Evolutionary conservation across 1,139 yeast genomes (phyloP), one percentile per base, ranked within the genome.

Genomic region (Arxiozyma slooffiae): DNA sequence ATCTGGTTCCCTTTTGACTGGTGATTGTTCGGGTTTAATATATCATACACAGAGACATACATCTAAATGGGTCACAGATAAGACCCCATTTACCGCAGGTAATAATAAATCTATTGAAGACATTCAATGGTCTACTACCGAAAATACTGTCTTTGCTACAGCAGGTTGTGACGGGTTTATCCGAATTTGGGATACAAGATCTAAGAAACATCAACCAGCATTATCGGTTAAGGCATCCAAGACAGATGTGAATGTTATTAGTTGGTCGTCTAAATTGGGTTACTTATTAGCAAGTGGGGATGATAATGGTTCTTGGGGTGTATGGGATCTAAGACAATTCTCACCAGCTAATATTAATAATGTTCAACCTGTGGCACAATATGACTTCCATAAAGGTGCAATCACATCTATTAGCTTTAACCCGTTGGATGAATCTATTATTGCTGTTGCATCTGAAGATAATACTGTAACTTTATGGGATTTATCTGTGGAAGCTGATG

Each of bases 381-480:
- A 92, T 65, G 88, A 85, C 61, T 94, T 92, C 86, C 98, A 94
- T 72, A 86, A 87, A 68, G 80, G 94, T 47, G 85, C 98, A 30
- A 78, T 92, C 61, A 94, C 98, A 2, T 84, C 96, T 4, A 88
- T 92, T 57, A 85, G 94, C 53, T 92, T 92, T 75, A 90, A 90
- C 65, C 98, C 98, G 48, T 75, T 85, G 58, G 99, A 92, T 67
- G 98, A 92, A 69, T 86, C 96, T 0, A 88, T 90, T 55, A 79
- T 92, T 52, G 97, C 97, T 1, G 97, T 92, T 22, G 89, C 95
- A 6, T 87, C 96, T 1, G 97, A 90, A 67, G 98, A 94, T 68
- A 88, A 88, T 66, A 92, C 97, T 14, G 97, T 92, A 8, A 89
- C 97, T 1, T 73, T 92, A 56, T 92, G 99, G 99, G 97, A 89